These are phyloP conservation scores for Phytophthora ohioensis DNA, from an alignment of 352 stramenopile species.

Conservation along the genomic window DNA sequence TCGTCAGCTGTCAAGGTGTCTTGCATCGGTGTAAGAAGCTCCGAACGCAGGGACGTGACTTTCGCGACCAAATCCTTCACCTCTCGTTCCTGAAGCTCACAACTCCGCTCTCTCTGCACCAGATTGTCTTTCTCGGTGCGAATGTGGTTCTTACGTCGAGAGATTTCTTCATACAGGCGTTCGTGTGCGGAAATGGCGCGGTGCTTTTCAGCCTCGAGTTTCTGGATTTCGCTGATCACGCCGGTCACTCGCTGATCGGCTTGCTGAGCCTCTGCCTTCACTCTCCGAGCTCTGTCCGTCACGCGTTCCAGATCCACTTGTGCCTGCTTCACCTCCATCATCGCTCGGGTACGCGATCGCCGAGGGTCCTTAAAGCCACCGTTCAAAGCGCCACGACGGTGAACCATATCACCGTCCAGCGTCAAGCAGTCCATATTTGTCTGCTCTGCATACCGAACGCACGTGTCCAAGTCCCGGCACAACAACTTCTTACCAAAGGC, in stretches of 20 bases:
- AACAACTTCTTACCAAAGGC: slow-evolving; percentile 98
- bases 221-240: slow-evolving; percentile 87
- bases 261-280: slow-evolving; percentile 90
- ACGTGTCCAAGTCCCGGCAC: slow-evolving; percentile 94
- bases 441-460: slow-evolving; percentile 75
- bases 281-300: slow-evolving; percentile 78
- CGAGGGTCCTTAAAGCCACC: slow-evolving; percentile 96
- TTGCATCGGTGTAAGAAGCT: slow-evolving; percentile 83
- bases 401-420: slow-evolving; percentile 98
- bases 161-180: slow-evolving; percentile 86
- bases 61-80: slow-evolving; percentile 69
- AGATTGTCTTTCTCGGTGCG: slow-evolving; percentile 61
- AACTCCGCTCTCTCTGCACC: slow-evolving; percentile 59
- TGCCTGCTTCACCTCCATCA: slow-evolving; percentile 87
- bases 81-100: slow-evolving; percentile 72
- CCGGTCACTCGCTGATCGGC: slow-evolving; percentile 90
- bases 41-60: slow-evolving; percentile 53
- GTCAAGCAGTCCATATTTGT: slow-evolving; percentile 98
- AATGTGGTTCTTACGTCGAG: slow-evolving; percentile 81
- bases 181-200: slow-evolving; percentile 77
- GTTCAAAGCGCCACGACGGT: slow-evolving; percentile 95
- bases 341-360: slow-evolving; percentile 74
- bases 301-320: slow-evolving; percentile 81
- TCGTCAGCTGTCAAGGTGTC: slow-evolving; percentile 71
- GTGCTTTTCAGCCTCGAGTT: slow-evolving; percentile 81